These are phyloP conservation scores for Groenewaldozyma auringiensis DNA, from an alignment of 1,139 yeast genomes.

Conservation along the genomic window DNA sequence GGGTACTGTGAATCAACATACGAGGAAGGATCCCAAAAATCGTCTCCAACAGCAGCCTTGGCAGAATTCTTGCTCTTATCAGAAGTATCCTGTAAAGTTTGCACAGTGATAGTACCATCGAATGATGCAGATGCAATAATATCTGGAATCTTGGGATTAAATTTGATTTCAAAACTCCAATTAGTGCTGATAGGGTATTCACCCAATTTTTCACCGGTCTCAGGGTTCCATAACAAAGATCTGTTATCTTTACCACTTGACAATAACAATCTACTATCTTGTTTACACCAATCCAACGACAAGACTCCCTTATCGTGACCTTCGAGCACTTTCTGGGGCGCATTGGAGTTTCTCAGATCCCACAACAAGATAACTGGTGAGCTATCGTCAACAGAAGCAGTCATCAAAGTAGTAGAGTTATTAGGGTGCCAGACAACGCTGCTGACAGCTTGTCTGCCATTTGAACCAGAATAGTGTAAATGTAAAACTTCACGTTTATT, in stretches of 20 bases:
- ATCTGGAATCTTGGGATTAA: slow-evolving; percentile 86
- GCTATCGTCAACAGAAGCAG: slow-evolving; percentile 77
- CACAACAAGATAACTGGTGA: slow-evolving; percentile 80
- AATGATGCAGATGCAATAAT: slow-evolving; percentile 89
- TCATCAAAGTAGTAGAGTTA: slow-evolving; percentile 73
- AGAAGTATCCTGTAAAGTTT: slow-evolving; percentile 74
- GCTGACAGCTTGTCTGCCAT: slow-evolving; percentile 44
- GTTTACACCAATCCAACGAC: slow-evolving; percentile 87
- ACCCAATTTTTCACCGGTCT: slow-evolving; percentile 59
- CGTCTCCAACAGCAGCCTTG: slow-evolving; percentile 50
- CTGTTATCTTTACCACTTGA: slow-evolving; percentile 91
- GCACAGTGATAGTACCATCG: slow-evolving; percentile 78
- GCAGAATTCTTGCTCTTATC: slow-evolving; percentile 27
- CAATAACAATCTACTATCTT: slow-evolving; percentile 68
- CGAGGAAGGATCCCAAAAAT: slow-evolving; percentile 77
- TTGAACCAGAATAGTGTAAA: slow-evolving; percentile 56
- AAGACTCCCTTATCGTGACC: slow-evolving; percentile 88
- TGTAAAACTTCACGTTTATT: slow-evolving; percentile 84
- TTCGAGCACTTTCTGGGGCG: slow-evolving; percentile 65
- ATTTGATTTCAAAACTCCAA: slow-evolving; percentile 85
- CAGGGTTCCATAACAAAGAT: slow-evolving; percentile 86
- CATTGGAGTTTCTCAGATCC: slow-evolving; percentile 91
- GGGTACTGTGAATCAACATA: slow-evolving; percentile 63
- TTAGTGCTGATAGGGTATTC: slow-evolving; percentile 88
- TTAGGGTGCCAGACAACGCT: slow-evolving; percentile 74